phyloP scores from a whole-genome alignment of 73 alveolate genomes.

The Uronychia setigera region DNA sequence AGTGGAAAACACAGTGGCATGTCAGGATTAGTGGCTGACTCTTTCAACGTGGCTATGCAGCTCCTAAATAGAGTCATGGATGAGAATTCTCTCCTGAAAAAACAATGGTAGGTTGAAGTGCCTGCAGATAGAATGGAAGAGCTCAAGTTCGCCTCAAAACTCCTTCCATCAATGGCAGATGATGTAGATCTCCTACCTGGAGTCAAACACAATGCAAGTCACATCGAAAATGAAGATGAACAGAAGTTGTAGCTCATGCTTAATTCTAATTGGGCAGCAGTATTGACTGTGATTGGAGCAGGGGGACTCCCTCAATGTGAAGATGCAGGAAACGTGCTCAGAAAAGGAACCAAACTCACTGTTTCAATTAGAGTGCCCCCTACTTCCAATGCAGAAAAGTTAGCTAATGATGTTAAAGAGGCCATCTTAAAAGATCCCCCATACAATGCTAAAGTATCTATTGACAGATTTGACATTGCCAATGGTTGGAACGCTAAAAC shows the following conservation, averaged over 20 bases:
- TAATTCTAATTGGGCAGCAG: conserved; percentile 78
- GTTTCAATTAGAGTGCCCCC: conserved; percentile 91
- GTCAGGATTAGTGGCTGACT: conserved; percentile 45
- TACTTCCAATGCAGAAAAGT: conserved; percentile 67
- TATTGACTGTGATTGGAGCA: conserved; percentile 82
- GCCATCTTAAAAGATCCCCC: neutral
- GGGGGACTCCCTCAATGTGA: conserved; percentile 82
- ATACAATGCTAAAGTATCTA: conserved; percentile 38
- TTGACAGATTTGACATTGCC: conserved; percentile 32
- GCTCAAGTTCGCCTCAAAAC: conserved; percentile 15
- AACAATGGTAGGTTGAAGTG: conserved; percentile 59
- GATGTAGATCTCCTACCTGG: neutral
- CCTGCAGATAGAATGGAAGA: conserved; percentile 65
- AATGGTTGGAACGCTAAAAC: conserved; percentile 71
- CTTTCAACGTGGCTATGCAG: conserved; percentile 29
- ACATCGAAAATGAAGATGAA: neutral
- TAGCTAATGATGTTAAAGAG: conserved; percentile 60
- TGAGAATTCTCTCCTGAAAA: conserved; percentile 44
- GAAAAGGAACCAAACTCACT: conserved; percentile 64
- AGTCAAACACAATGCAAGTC: neutral
- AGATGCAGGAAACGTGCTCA: conserved; percentile 84
- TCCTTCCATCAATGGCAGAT: neutral
- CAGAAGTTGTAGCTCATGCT: conserved; percentile 1
- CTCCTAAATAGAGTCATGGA: conserved; percentile 37
- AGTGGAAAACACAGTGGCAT: conserved; percentile 49